These are phyloP conservation scores for Stephania cephalantha DNA, from an alignment of 164 flowering plant species.

Conservation along the genomic window DNA sequence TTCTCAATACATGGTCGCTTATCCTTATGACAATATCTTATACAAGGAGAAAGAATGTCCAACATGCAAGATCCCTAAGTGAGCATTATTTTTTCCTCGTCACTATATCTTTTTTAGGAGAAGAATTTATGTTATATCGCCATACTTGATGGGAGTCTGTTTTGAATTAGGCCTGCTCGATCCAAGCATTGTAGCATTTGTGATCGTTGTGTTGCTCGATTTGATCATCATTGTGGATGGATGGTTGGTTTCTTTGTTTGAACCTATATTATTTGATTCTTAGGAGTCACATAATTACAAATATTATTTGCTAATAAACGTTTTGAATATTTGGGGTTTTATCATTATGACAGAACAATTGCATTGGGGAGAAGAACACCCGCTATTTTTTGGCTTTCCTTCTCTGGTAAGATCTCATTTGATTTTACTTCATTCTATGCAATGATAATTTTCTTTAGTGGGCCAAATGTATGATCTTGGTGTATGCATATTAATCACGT, in stretches of 20 bases:
- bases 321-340: neutral
- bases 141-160: conserved; percentile 11
- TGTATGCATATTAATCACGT: neutral
- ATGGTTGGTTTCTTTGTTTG: conserved; percentile 44
- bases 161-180: conserved; percentile 76
- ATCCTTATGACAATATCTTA: conserved; percentile 80
- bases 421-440: neutral
- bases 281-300: neutral
- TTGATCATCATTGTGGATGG: conserved; percentile 99
- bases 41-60: conserved; percentile 75
- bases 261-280: neutral
- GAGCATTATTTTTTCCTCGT: conserved; percentile 14
- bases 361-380: conserved; percentile 94
- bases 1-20: conserved; percentile 57
- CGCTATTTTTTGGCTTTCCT: conserved; percentile 87
- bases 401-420: conserved; percentile 55
- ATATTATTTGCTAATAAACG: neutral
- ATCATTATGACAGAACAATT: conserved; percentile 65
- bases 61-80: conserved; percentile 88
- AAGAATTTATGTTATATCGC: neutral
- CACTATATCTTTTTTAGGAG: neutral
- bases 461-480: neutral
- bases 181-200: conserved; percentile 97
- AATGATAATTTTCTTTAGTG: neutral
- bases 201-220: conserved; percentile 90